Evolutionary conservation across 2,329 filamentous ascomycete species (phyloP).

Genomic region (Plectosphaerella cucumerina): DNA sequence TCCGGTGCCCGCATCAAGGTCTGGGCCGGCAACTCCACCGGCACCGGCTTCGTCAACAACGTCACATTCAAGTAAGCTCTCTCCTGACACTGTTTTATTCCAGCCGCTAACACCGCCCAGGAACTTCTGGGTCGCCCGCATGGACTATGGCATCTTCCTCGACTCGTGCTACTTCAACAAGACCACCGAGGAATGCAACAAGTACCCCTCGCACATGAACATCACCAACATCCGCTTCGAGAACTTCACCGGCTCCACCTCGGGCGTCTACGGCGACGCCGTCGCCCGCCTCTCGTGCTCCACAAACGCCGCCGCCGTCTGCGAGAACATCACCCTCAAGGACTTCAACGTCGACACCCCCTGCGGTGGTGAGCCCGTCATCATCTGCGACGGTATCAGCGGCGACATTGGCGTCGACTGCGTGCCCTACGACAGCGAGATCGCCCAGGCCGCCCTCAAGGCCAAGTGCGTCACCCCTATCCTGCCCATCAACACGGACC

Average conservation of each 20-base stretch:
- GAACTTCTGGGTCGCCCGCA: slow-evolving; percentile 55
- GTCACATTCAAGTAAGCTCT: slow-evolving; percentile 43
- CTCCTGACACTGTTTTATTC: not conserved
- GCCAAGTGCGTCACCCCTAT: slow-evolving; percentile 9
- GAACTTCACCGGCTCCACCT: slow-evolving; percentile 53
- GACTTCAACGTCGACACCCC: slow-evolving; percentile 53
- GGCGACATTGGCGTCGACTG: slow-evolving; percentile 29
- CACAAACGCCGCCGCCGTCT: slow-evolving; percentile 47
- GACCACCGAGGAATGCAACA: slow-evolving; percentile 41
- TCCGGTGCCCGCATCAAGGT: slow-evolving; percentile 57
- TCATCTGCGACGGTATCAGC: slow-evolving; percentile 46
- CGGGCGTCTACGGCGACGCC: slow-evolving; percentile 49
- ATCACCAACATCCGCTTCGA: slow-evolving; percentile 56
- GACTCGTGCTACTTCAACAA: slow-evolving; percentile 58
- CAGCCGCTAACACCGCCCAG: slow-evolving; percentile 15
- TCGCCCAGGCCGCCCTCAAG: slow-evolving; percentile 5
- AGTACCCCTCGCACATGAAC: slow-evolving; percentile 52
- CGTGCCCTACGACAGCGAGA: slow-evolving; percentile 13
- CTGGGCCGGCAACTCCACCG: slow-evolving; percentile 54
- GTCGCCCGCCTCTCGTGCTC: slow-evolving; percentile 53
- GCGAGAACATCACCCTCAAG: slow-evolving; percentile 49
- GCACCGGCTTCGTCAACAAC: slow-evolving; percentile 58
- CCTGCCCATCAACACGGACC: slow-evolving; percentile 4
- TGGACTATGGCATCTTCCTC: slow-evolving; percentile 52
- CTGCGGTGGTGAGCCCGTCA: slow-evolving; percentile 32